A percentile compares a stretch with the other conserved stretches of the same genome.
Conservation (phyloP, 1,139 yeast genomes). For the Suhomyces terraborum region DNA sequence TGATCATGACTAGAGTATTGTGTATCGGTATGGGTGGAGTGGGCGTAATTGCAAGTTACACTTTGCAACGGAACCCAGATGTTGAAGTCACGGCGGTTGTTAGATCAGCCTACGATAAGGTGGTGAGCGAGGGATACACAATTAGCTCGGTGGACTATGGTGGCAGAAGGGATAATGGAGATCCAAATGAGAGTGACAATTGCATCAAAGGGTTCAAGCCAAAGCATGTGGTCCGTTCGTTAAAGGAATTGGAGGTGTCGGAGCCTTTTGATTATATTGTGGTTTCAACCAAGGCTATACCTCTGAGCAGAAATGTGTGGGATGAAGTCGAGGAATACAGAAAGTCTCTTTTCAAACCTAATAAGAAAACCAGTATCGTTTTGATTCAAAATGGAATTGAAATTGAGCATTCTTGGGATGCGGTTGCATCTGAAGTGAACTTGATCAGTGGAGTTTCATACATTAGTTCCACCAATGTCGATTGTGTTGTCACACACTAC, state of each 20-base stretch:
- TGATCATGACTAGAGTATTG: constrained; percentile 38
- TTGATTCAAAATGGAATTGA: constrained; percentile 76
- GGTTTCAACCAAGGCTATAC: constrained; percentile 37
- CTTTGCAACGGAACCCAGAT: constrained; percentile 48
- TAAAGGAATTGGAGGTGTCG: constrained; percentile 28
- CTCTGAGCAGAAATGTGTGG: constrained; percentile 28
- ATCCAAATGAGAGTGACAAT: constrained; percentile 20
- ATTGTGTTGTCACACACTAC: constrained; percentile 53
- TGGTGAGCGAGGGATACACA: constrained; percentile 30
- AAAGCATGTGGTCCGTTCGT: constrained; percentile 24
- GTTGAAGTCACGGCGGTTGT: constrained; percentile 36
- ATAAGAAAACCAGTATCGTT: constrained; percentile 49
- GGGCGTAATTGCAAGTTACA: constrained; percentile 68
- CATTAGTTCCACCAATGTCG: constrained; percentile 63
- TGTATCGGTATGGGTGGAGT: constrained; percentile 77
- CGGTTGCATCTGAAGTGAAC: constrained; percentile 37
- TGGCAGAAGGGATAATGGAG: constrained; percentile 20
- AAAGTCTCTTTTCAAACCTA: constrained; percentile 13
- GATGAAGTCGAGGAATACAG: constrained; percentile 21
- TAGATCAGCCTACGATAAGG: constrained; percentile 35
- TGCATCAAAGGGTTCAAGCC: constrained; percentile 30
- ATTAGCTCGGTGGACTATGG: constrained; percentile 32
- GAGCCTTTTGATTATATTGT: constrained; percentile 36
- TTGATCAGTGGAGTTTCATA: constrained; percentile 65
- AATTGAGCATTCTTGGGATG: constrained; percentile 59